A percentile compares a stretch with the other conserved stretches of the same genome.
phyloP scores from a whole-genome alignment of 2,329 filamentous ascomycete species.

The Penicillium brevicompactum region DNA sequence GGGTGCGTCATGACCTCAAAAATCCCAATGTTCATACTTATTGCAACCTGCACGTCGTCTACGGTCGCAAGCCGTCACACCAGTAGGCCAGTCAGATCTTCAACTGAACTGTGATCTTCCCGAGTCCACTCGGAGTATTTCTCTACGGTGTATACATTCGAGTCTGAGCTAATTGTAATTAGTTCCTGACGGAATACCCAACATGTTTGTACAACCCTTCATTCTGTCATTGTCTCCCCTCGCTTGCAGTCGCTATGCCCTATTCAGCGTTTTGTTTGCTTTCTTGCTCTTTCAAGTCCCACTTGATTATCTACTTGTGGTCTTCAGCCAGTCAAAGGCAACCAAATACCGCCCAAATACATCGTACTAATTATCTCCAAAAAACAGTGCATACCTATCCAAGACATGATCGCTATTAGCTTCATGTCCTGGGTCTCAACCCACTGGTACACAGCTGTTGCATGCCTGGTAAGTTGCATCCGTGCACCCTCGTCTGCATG shows the following conservation, averaged over 20 bases:
- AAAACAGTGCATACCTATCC: constrained; percentile 2
- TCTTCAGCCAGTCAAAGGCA: background rate
- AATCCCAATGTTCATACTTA: constrained; percentile 43
- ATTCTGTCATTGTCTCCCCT: background rate
- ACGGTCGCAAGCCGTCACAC: constrained; percentile 38
- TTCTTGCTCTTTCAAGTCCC: background rate
- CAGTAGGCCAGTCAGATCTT: constrained; percentile 7
- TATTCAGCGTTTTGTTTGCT: background rate
- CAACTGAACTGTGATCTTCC: constrained; percentile 28
- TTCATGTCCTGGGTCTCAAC: constrained; percentile 7
- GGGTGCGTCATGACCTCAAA: constrained; percentile 41
- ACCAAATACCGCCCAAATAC: background rate
- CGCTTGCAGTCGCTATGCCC: background rate
- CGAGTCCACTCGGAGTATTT: constrained; percentile 5
- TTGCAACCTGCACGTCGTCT: constrained; percentile 34
- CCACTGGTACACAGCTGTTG: constrained; percentile 16
- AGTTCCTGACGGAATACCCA: background rate
- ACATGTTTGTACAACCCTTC: background rate
- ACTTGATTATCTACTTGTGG: background rate
- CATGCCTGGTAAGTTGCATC: constrained; percentile 25
- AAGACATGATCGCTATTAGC: background rate
- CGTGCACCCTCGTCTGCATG: constrained; percentile 7
- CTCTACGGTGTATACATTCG: background rate
- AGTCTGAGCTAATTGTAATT: background rate
- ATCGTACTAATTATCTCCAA: constrained; percentile 6